Evolutionary conservation across 345 rosid species (phyloP), one percentile per base, ranked within the genome.

Genomic region (Carallia brachiata): DNA sequence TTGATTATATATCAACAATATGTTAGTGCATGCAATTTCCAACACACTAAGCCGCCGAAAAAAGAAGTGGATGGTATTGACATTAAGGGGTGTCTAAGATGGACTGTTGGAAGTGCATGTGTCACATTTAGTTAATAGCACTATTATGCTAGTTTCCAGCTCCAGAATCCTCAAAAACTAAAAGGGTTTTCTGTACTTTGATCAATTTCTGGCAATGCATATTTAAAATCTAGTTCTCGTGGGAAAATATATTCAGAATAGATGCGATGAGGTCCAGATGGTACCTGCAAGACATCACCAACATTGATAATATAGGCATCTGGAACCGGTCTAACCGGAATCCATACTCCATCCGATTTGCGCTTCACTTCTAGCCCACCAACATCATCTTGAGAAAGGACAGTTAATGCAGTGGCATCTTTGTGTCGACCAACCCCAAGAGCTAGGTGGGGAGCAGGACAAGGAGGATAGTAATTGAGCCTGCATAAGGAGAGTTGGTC

Each of bases 381-480:
- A 8, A 94, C 96, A 7, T 80, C 76, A 71, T 94, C 98, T 66
- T 94, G 97, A 31, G 88, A 81, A 36, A 91, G 82, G 15, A 91
- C 79, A 0, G 97, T 91, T 32, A 91, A 65, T 66, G 93, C 93
- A 44, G 90, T 90, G 1, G 81, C 87, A 52, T 94, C 98, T 76
- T 88, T 88, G 85, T 94, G 98, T 2, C 85, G 81, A 16, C 98
- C 97, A 7, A 89, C 90, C 3, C 98, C 98, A 16, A 91, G 88
- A 56, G 97, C 95, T 65, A 94, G 87, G 60, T 86, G 84, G 0
- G 97, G 96, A 39, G 74, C 75, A 9, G 95, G 96, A 54, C 98
- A 91, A 6, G 96, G 85, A 40, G 97, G 97, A 70, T 89, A 91
- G 81, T 84, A 81, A 64, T 94, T 89, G 34, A 89, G 67, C 80